Base-by-base conservation (phyloP, 805 yeast genomes). In the Suhomyces tanzawaensis region DNA sequence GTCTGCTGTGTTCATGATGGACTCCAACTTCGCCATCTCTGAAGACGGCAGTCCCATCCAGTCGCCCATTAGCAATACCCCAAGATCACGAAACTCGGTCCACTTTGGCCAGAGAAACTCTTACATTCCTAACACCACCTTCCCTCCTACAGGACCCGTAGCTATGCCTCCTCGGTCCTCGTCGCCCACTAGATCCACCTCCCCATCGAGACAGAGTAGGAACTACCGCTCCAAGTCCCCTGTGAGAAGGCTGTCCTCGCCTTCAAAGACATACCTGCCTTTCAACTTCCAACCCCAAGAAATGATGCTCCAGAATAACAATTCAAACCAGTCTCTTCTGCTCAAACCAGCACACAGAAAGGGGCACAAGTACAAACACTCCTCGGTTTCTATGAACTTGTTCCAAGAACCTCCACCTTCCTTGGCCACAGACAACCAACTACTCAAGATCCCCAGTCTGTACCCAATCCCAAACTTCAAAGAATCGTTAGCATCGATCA, bases 281-380 rank as follows among this genome's bases (percentile, higher is more conserved):
- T 84, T 84, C 67, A 80, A 81, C 50, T 84, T 82, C 66, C 71
- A 77, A 46, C 74, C 84, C 7, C 74, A 76, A 42, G 74, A 66
- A 44, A 44, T 62, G 22, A 58, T 63, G 51, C 51, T 64, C 55
- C 51, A 55, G 30, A 47, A 45, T 24, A 57, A 60, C 37, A 47
- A 49, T 12, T 51, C 61, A 7, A 41, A 33, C 25, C 47, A 36
- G 16, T 48, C 57, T 21, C 60, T 66, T 9, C 55, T 49, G 37
- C 57, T 62, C 21, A 74, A 66, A 52, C 77, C 88, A 1, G 80
- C 85, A 0, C 86, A 81, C 51, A 81, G 99, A 69, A 80, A 90
- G 49, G 99, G 99, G 5, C 99, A 91, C 61, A 76, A 91, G 49
- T 91, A 91, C 58, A 91, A 91, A 58, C 98, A 91, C 60, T 89